Base-by-base conservation (phyloP, 768 basidiomycete genomes). In the Boletus insuetus region DNA sequence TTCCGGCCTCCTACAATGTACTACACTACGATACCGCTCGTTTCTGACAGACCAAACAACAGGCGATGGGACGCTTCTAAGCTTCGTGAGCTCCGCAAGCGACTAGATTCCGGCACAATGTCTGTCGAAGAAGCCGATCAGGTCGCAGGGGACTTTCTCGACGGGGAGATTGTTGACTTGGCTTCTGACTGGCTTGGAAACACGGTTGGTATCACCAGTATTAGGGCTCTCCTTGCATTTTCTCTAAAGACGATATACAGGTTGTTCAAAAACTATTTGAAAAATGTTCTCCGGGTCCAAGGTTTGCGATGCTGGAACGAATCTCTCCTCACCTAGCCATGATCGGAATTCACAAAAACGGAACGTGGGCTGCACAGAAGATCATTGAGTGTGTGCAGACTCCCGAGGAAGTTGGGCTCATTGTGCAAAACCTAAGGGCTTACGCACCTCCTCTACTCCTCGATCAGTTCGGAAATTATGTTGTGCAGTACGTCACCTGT, bases 361-460 rank as follows among this genome's bases (percentile, higher is more conserved):
- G 97, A 29, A 99, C 97, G 1, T 98, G 97, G 97, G 96, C 96
- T 3, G 95, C 95, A 4, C 97, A 99, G 74, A 98, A 98, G 80
- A 94, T 97, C 67, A 98, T 98, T 55, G 94, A 98, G 74, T 96
- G 94, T 58, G 91, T 94, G 42, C 83, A 86, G 53, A 86, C 81
- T 32, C 85, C 89, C 17, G 94, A 97, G 51, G 97, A 99, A 70
- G 82, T 94, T 51, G 79, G 79, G 7, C 72, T 96, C 39, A 86
- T 99, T 64, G 85, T 91, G 43, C 86, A 89, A 69, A 90, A 96
- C 68, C 73, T 99, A 56, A 79, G 91, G 55, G 86, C 97, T 0
- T 99, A 96, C 69, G 83, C 90, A 12, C 97, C 97, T 43, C 94
- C 97, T 11, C 79, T 99, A 19, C 82, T 98, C 39, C 82, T 98